These are phyloP conservation scores for Lactarius trivialis DNA, from an alignment of 768 basidiomycete species.

Conservation along the genomic window DNA sequence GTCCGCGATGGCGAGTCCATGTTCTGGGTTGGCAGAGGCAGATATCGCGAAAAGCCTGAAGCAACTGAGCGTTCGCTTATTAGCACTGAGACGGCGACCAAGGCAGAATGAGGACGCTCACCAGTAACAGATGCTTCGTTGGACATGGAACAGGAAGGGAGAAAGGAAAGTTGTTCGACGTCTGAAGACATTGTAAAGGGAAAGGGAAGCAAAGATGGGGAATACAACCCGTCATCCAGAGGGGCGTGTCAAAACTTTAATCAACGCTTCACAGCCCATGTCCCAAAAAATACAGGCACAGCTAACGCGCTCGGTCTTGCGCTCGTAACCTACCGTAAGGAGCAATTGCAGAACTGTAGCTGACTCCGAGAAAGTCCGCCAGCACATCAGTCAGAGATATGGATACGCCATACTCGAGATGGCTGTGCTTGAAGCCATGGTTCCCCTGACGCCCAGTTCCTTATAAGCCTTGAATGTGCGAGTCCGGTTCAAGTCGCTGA, in stretches of 20 bases:
- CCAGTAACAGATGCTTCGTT: neutral
- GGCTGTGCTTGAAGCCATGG: neutral
- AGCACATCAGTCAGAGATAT: neutral
- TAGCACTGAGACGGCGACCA: neutral
- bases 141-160: neutral
- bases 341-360: neutral
- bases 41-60: neutral
- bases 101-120: neutral
- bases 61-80: neutral
- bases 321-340: neutral
- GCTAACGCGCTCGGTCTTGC: too few relatives aligned
- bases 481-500: neutral
- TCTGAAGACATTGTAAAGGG: neutral
- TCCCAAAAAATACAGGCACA: too few relatives aligned
- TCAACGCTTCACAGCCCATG: too few relatives aligned
- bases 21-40: neutral
- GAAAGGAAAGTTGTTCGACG: neutral
- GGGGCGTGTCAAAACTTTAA: neutral
- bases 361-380: too few relatives aligned
- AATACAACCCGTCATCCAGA: neutral
- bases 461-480: neutral
- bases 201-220: neutral
- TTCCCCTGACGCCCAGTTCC: neutral
- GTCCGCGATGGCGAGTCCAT: neutral
- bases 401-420: neutral